Evolutionary conservation across 106 monocot genomes (phyloP).

Genomic region (Dioscorea dumetorum): DNA sequence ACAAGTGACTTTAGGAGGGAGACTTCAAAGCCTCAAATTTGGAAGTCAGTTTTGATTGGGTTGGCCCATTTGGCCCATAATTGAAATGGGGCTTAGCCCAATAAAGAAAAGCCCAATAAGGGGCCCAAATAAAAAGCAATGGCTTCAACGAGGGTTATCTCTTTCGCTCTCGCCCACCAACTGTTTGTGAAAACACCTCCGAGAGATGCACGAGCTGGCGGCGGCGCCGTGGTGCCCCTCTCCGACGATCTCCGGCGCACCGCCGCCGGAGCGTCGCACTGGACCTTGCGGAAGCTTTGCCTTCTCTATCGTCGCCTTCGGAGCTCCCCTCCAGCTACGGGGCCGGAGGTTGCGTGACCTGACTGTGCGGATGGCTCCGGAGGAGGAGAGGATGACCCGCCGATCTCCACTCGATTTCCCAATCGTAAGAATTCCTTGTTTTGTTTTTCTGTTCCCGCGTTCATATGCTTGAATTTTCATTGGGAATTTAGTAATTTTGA

Average conservation of each 20-base stretch:
- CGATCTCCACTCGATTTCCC: slow-evolving; percentile 88
- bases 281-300: too few relatives aligned
- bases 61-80: too few relatives aligned
- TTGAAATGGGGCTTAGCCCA: too few relatives aligned
- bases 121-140: too few relatives aligned
- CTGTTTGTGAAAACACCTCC: background rate
- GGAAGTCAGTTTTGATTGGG: too few relatives aligned
- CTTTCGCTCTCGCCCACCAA: background rate
- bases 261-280: background rate
- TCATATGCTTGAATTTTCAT: background rate
- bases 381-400: slow-evolving; percentile 90
- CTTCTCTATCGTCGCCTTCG: too few relatives aligned
- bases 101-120: too few relatives aligned
- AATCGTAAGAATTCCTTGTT: slow-evolving; percentile 29
- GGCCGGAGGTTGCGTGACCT: background rate
- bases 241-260: background rate
- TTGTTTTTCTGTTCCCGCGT: background rate
- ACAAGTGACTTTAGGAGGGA: too few relatives aligned
- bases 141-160: background rate
- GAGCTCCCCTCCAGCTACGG: too few relatives aligned
- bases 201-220: slow-evolving; percentile 4
- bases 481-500: background rate
- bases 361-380: slow-evolving; percentile 22
- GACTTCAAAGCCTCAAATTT: too few relatives aligned
- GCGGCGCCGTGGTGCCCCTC: slow-evolving; percentile 9